phyloP scores from a whole-genome alignment of 2,329 filamentous ascomycete species.

The Fusarium buxicola region DNA sequence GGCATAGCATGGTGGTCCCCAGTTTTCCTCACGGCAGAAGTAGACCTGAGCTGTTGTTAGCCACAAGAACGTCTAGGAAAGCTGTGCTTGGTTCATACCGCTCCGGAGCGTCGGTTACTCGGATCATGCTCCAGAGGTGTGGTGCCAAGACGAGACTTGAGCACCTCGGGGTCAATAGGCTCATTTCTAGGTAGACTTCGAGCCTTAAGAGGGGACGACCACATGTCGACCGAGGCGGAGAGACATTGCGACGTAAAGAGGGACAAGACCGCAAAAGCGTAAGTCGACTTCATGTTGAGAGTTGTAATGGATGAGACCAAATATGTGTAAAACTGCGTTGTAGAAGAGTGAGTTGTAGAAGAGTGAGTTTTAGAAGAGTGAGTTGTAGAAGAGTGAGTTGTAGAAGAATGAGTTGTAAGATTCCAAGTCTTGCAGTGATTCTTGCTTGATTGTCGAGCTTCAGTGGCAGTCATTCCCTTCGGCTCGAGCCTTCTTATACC shows the following conservation, averaged over 20 bases:
- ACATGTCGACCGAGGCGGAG: constrained; percentile 40
- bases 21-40: constrained; percentile 45
- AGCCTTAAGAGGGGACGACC: constrained; percentile 32
- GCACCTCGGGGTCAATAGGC: constrained; percentile 34
- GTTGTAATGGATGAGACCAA: not conserved
- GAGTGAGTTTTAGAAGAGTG: not conserved
- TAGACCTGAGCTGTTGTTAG: constrained; percentile 41
- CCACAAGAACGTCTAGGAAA: not conserved
- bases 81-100: constrained; percentile 18
- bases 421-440: not conserved
- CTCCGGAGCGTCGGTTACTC: constrained; percentile 28
- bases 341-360: not conserved
- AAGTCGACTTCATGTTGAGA: constrained; percentile 33
- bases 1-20: constrained; percentile 41
- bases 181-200: constrained; percentile 27
- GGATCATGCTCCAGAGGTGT: constrained; percentile 30
- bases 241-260: constrained; percentile 25
- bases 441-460: constrained; percentile 2
- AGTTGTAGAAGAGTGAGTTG: not conserved
- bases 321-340: not conserved
- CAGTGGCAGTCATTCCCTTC: constrained; percentile 7
- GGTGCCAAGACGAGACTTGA: constrained; percentile 40
- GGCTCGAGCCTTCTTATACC: constrained; percentile 30
- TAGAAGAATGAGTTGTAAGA: not conserved
- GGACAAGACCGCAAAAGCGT: constrained; percentile 20